Base-by-base conservation (phyloP, 129 eudicot genomes). In the Smallanthus sonchifolius region DNA sequence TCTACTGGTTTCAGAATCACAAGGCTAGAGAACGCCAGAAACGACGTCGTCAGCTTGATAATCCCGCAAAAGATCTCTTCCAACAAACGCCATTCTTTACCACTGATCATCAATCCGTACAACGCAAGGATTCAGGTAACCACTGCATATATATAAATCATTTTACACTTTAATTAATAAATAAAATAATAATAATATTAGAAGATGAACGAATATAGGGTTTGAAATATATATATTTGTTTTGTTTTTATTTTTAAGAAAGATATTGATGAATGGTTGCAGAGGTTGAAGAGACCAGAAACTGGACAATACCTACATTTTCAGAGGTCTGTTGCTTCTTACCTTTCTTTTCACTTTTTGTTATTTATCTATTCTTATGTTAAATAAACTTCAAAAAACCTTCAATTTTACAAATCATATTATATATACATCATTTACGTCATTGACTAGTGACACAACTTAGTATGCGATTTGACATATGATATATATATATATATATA, bases 1-100 rank as follows among this genome's bases (percentile, higher is more conserved):
- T 91, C 70, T 88, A 88, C 80, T 91, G 97, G 97, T 91, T 91
- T 55, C 97, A 91, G 54, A 91, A 91, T 75, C 97, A 91, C 17
- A 91, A 91, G 78, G 96, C 97, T 2, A 59, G 97, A 42, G 97
- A 91, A 75, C 77, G 97, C 19, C 97, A 88, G 43, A 91, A 88
- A 75, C 88, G 95, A 51, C 92, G 97, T 35, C 96, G 97, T 10
- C 95, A 86, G 72, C 88, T 86, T 11, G 85, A 90, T 54, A 72
- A 51, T 61, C 68, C 82, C 48, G 52, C 71, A 10, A 48, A 62
- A 13, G 70, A n/a, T n/a, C n/a, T n/a, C n/a, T n/a, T n/a, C n/a
- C n/a, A n/a, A n/a, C n/a, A 24, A 24, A 24, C 30, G 30, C 30
- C 30, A 24, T 24, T 24, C 30, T 24, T 24, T 24, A 24, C 30